Evolutionary conservation across 2,329 filamentous ascomycete species (phyloP).

Genomic region (Furcasterigmium furcatum): DNA sequence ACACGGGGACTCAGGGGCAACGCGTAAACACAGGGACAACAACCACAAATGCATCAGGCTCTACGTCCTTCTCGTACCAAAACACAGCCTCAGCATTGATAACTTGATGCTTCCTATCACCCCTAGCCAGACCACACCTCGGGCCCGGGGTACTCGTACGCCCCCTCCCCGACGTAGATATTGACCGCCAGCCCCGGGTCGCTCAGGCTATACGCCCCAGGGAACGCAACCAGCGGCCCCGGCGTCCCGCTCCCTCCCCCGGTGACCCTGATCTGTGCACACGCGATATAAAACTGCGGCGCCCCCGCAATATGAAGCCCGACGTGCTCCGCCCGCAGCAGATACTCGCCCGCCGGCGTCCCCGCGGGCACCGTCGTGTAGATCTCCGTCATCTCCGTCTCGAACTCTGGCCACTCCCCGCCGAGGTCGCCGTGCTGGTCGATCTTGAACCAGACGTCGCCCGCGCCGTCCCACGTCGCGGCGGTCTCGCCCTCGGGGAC

Average conservation of each 20-base stretch:
- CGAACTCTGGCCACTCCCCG: not conserved
- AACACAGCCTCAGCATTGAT: too few relatives aligned
- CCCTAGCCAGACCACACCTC: too few relatives aligned
- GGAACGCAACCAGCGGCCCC: slow-evolving; percentile 23
- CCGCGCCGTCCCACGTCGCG: slow-evolving; percentile 24
- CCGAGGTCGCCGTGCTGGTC: slow-evolving; percentile 2
- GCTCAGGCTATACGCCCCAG: slow-evolving; percentile 25
- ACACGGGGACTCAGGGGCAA: too few relatives aligned
- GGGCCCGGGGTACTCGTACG: too few relatives aligned
- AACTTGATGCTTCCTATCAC: too few relatives aligned
- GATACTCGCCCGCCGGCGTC: slow-evolving; percentile 16
- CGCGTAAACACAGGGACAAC: too few relatives aligned
- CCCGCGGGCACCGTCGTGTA: slow-evolving; percentile 13
- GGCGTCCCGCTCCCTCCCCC: slow-evolving; percentile 25
- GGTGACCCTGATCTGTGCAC: slow-evolving; percentile 16
- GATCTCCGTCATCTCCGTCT: slow-evolving; percentile 2
- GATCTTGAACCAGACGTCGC: slow-evolving; percentile 28
- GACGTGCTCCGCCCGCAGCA: slow-evolving; percentile 25
- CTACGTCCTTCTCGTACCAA: too few relatives aligned
- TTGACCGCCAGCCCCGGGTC: slow-evolving; percentile 28
- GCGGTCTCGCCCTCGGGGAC: slow-evolving; percentile 22
- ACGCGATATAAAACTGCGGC: slow-evolving; percentile 25
- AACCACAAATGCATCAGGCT: too few relatives aligned
- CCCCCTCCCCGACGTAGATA: slow-evolving; percentile 24
- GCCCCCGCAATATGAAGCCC: slow-evolving; percentile 25